A percentile compares a stretch with the other conserved stretches of the same genome.
phyloP scores from a whole-genome alignment of 2,329 filamentous ascomycete species.

The Fusarium anguioides region DNA sequence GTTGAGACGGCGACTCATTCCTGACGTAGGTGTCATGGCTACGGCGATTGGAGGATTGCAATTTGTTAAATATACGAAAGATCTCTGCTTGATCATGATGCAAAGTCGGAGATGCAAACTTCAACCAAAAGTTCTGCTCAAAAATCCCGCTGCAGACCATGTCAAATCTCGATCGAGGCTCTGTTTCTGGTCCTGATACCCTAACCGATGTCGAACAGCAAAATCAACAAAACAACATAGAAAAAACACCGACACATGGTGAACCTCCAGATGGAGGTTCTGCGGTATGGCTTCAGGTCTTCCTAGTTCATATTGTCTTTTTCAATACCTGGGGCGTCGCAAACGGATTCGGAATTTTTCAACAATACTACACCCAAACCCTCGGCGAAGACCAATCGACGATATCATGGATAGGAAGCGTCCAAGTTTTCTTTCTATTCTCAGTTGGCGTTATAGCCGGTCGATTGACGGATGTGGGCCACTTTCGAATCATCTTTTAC shows the following conservation, averaged over 20 bases:
- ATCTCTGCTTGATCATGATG: too few species aligned
- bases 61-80: neutral
- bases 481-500: slow-evolving; percentile 54
- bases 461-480: slow-evolving; percentile 57
- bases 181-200: neutral
- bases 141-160: neutral
- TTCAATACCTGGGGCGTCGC: slow-evolving; percentile 60
- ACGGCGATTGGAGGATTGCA: neutral
- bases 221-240: neutral
- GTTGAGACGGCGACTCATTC: neutral
- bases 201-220: slow-evolving; percentile 26
- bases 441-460: slow-evolving; percentile 56
- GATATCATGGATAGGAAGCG: slow-evolving; percentile 59
- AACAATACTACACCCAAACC: slow-evolving; percentile 56
- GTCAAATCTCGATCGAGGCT: neutral
- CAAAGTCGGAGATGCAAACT: neutral
- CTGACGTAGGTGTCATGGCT: neutral
- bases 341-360: slow-evolving; percentile 59
- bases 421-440: slow-evolving; percentile 58
- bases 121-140: neutral
- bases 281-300: slow-evolving; percentile 49
- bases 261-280: slow-evolving; percentile 34
- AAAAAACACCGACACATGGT: neutral
- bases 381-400: slow-evolving; percentile 49
- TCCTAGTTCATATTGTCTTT: slow-evolving; percentile 53